Evolutionary conservation across 192 early-diverging fungal genomes (phyloP), one percentile per base, ranked within the genome.

Genomic region (Lobosporangium transversale): DNA sequence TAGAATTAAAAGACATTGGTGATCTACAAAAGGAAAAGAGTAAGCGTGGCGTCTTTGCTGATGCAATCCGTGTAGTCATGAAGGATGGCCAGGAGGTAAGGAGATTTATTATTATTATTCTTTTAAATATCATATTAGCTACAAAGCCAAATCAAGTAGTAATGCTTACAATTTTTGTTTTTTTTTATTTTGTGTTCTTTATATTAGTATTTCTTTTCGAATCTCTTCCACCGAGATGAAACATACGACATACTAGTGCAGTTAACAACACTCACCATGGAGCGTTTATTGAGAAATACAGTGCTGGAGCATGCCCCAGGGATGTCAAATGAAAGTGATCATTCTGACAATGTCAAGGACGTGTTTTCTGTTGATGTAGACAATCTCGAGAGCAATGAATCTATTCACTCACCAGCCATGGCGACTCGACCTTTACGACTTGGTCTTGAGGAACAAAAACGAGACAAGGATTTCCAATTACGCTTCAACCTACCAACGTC

Each of bases 221-320:
- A 98, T 68, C 83, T 99, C 51, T 98, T 99, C 80, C 92, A 94
- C 51, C 87, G 98, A 27, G 96, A 99, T 79, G 96, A 99, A 87
- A 94, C 94, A 6, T 98, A 90, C 66, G 96, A 98, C 62, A 84
- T 98, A 58, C 83, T 99, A n/a, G 91, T 95, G 48, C 93, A 97
- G 66, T 82, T 99, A 52, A 93, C 94, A 0, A 86, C 89, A 47
- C 80, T 93, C 52, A 92, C 95, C 7, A 97, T 98, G 94, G 85
- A 93, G 59, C 84, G 89, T 32, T 81, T 98, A 45, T 81, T 99
- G 58, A 91, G 96, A 57, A 92, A 90, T 73, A 92, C 95, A 3
- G 84, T 88, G 6, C 76, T 88, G 17, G 88, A 89, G 40, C 89
- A 89, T 20, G 87, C 91, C 17, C 88, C 88, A 8, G 86, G 86